These are phyloP conservation scores for Magnaporthiopsis poae DNA, from an alignment of 2,329 filamentous ascomycete species.

Conservation along the genomic window DNA sequence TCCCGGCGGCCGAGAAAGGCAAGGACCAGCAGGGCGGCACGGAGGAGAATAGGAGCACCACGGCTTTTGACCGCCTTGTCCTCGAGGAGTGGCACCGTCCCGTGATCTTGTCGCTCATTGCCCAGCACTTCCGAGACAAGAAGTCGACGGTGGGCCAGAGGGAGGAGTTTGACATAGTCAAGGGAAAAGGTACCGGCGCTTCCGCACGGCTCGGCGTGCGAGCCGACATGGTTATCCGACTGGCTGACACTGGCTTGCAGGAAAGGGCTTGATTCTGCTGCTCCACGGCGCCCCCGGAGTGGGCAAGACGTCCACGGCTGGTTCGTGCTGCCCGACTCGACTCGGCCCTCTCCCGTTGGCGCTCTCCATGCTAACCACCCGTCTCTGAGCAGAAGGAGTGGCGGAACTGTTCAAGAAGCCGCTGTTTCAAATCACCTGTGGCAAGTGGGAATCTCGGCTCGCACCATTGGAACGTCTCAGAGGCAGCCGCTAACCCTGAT, in stretches of 20 bases:
- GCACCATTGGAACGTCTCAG: background rate
- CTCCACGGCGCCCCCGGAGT: slow-evolving; percentile 24
- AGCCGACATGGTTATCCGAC: too few species aligned
- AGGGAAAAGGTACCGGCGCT: slow-evolving; percentile 17
- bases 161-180: slow-evolving; percentile 21
- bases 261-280: slow-evolving; percentile 21
- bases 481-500: background rate
- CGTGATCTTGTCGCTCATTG: slow-evolving; percentile 22
- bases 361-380: background rate
- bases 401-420: slow-evolving; percentile 16
- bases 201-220: too few species aligned
- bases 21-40: background rate
- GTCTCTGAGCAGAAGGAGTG: slow-evolving; percentile 14
- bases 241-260: background rate
- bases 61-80: slow-evolving; percentile 20
- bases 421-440: slow-evolving; percentile 9
- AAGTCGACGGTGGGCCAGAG: slow-evolving; percentile 1
- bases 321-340: slow-evolving; percentile 9
- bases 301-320: slow-evolving; percentile 25
- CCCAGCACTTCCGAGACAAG: slow-evolving; percentile 23
- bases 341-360: background rate
- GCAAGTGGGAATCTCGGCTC: slow-evolving; percentile 1
- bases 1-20: background rate
- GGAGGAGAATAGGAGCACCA: slow-evolving; percentile 8
- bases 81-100: slow-evolving; percentile 17